These are phyloP conservation scores for Eustoma russellianum DNA, from an alignment of 257 asterid species.

Conservation along the genomic window DNA sequence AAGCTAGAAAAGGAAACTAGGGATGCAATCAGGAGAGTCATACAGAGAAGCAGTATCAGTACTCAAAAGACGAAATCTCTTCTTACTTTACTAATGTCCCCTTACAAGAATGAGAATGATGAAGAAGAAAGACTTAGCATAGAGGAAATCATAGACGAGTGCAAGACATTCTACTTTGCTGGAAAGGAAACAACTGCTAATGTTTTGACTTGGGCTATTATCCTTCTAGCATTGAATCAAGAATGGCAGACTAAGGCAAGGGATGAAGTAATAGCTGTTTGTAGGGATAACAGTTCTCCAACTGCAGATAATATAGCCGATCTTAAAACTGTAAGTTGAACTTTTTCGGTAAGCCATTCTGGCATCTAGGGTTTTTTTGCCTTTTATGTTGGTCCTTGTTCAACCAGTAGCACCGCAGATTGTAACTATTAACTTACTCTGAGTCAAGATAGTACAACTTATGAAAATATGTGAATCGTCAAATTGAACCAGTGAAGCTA, in stretches of 20 bases:
- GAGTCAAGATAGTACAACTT: neutral
- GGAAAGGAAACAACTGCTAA: constrained; percentile 32
- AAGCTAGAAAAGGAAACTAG: constrained; percentile 49
- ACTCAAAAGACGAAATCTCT: constrained; percentile 19
- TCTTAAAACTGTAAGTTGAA: constrained; percentile 21
- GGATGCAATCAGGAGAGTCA: constrained; percentile 27
- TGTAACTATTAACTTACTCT: neutral
- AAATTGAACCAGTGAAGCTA: neutral
- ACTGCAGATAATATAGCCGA: constrained; percentile 17
- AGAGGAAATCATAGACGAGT: constrained; percentile 29
- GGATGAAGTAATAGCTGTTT: constrained; percentile 19
- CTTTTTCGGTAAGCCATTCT: neutral
- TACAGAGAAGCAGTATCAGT: constrained; percentile 21
- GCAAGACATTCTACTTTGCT: constrained; percentile 32
- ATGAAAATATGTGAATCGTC: neutral
- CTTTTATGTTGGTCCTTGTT: too few species aligned
- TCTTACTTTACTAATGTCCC: constrained; percentile 22
- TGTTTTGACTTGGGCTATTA: constrained; percentile 22
- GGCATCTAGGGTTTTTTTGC: too few species aligned
- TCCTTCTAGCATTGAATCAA: constrained; percentile 30
- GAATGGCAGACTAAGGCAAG: constrained; percentile 32
- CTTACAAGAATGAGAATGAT: constrained; percentile 8
- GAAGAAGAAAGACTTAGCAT: constrained; percentile 12
- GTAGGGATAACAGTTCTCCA: constrained; percentile 13
- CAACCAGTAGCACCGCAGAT: too few species aligned